A percentile compares a stretch with the other conserved stretches of the same genome.
phyloP scores from a whole-genome alignment of 2,329 filamentous ascomycete genomes.

The Exophiala xenobiotica region DNA sequence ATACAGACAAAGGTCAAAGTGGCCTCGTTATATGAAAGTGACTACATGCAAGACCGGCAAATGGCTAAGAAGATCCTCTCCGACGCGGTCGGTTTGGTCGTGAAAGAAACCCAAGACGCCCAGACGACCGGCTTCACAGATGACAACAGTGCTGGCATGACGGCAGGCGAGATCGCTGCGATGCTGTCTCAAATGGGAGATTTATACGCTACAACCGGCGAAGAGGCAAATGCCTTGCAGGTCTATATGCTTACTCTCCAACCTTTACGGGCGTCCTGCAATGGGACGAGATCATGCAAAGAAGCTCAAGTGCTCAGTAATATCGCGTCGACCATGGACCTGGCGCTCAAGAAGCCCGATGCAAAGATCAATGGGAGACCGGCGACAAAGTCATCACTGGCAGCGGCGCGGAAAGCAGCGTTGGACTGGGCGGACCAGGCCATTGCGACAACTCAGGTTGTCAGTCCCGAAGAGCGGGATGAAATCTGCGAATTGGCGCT shows the following conservation, averaged over 20 bases:
- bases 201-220: conserved; percentile 29
- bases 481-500: conserved; percentile 26
- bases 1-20: conserved; percentile 65
- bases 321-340: conserved; percentile 29
- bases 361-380: conserved; percentile 31
- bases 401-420: conserved; percentile 23
- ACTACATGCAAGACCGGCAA: conserved; percentile 71
- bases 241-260: conserved; percentile 30
- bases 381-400: conserved; percentile 22
- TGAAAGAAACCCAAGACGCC: conserved; percentile 72
- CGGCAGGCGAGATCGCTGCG: conserved; percentile 39
- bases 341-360: conserved; percentile 29
- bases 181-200: conserved; percentile 31
- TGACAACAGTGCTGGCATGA: conserved; percentile 39
- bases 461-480: conserved; percentile 26
- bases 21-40: conserved; percentile 75
- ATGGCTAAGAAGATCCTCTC: conserved; percentile 72
- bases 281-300: conserved; percentile 28
- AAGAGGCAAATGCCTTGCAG: conserved; percentile 30
- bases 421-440: conserved; percentile 30
- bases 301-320: conserved; percentile 31
- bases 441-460: conserved; percentile 25
- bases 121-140: conserved; percentile 59
- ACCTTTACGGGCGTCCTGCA: conserved; percentile 27
- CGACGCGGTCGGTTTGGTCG: conserved; percentile 76